phyloP scores from a whole-genome alignment of 768 basidiomycete genomes.

The Leccinum uliginosum region DNA sequence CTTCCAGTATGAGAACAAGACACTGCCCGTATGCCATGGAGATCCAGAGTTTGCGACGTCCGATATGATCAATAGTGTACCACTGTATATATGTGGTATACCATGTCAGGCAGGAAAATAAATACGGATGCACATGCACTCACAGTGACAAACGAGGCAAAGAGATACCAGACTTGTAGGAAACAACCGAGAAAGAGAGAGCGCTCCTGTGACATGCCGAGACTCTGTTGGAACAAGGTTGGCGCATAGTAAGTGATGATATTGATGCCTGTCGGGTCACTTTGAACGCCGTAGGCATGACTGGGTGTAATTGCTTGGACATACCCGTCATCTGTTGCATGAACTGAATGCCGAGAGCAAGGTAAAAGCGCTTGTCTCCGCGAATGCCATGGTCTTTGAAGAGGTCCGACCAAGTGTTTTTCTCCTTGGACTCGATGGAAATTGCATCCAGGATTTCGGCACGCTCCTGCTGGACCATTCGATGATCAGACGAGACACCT shows the following conservation, averaged over 20 bases:
- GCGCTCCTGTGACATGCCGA: slow-evolving; percentile 4
- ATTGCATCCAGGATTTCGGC: slow-evolving; percentile 5
- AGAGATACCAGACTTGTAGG: slow-evolving; percentile 8
- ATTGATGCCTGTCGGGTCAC: slow-evolving; percentile 3
- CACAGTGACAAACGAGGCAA: slow-evolving; percentile 6
- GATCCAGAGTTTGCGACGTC: slow-evolving; percentile 8
- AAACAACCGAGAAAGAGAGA: slow-evolving; percentile 6
- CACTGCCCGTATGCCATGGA: slow-evolving; percentile 9
- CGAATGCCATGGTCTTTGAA: slow-evolving; percentile 7
- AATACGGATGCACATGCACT: background rate
- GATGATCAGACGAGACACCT: background rate
- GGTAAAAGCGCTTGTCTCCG: slow-evolving; percentile 6
- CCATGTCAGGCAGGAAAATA: background rate
- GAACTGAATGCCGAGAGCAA: slow-evolving; percentile 8
- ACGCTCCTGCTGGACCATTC: background rate
- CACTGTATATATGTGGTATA: background rate
- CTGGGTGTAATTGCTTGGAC: background rate
- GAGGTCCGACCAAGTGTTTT: slow-evolving; percentile 4
- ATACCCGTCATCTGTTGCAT: slow-evolving; percentile 11
- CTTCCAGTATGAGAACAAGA: slow-evolving; percentile 6
- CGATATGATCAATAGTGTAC: slow-evolving; percentile 6
- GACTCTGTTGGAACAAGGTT: slow-evolving; percentile 6
- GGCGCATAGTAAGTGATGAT: slow-evolving; percentile 9
- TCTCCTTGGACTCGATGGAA: slow-evolving; percentile 2
- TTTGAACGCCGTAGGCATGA: background rate